These are phyloP conservation scores for Thymus quinquecostatus DNA, from an alignment of 257 asterid genomes.

Conservation along the genomic window DNA sequence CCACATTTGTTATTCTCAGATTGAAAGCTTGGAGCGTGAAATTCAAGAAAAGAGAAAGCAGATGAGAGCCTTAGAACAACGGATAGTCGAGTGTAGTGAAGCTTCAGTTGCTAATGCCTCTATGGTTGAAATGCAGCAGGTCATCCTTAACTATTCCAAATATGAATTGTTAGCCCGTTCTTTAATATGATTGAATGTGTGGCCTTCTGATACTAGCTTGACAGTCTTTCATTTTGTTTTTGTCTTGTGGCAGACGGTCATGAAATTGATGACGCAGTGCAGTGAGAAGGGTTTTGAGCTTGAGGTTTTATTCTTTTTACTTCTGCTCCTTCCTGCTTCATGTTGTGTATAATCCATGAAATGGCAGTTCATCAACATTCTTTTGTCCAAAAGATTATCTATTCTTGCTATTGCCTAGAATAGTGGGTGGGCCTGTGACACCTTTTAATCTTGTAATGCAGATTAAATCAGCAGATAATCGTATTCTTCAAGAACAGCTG, in stretches of 20 bases:
- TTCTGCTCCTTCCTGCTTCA: neutral
- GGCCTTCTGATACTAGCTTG: conserved; percentile 8
- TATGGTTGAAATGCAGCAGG: conserved; percentile 96
- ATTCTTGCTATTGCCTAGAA: conserved; percentile 1
- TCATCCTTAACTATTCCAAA: conserved; percentile 33
- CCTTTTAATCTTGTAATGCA: conserved; percentile 47
- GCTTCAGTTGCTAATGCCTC: conserved; percentile 80
- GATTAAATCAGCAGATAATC: conserved; percentile 92
- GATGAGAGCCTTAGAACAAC: conserved; percentile 79
- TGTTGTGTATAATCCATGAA: neutral
- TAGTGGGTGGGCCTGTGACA: conserved; percentile 27
- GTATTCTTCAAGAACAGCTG: conserved; percentile 92
- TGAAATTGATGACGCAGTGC: conserved; percentile 81
- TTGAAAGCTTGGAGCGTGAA: conserved; percentile 79
- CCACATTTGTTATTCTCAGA: conserved; percentile 48
- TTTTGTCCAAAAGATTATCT: conserved; percentile 6
- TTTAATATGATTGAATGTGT: neutral
- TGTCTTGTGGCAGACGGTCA: conserved; percentile 59
- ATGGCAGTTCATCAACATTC: neutral
- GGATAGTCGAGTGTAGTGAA: conserved; percentile 81
- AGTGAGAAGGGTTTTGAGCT: conserved; percentile 89
- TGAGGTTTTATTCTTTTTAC: conserved; percentile 53
- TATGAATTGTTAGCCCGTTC: neutral
- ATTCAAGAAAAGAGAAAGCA: conserved; percentile 84
- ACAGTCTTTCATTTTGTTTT: conserved; percentile 17